Conservation (phyloP, 108 stramenopile species). For the Nannochloropsis gaditana region DNA sequence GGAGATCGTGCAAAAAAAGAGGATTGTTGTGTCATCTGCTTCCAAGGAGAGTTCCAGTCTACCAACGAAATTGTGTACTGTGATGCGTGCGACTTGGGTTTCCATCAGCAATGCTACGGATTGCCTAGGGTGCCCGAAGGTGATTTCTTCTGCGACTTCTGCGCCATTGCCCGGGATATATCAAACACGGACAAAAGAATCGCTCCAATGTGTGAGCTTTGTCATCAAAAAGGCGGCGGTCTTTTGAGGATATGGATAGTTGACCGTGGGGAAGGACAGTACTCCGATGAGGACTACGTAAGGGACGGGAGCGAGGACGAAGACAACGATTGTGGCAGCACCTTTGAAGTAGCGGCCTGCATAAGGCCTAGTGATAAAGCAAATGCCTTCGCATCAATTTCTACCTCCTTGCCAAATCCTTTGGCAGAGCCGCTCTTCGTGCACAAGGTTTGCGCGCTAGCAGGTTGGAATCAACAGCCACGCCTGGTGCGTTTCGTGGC, state of each 20-base stretch:
- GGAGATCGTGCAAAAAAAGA: constrained; percentile 1
- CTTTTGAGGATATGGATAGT: not conserved
- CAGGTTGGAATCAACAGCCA: constrained; percentile 19
- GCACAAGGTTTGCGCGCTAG: constrained; percentile 5
- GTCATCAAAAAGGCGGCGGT: constrained; percentile 1
- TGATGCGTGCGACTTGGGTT: not conserved
- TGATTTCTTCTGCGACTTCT: constrained; percentile 24
- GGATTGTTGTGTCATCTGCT: constrained; percentile 20
- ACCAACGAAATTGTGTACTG: constrained; percentile 19
- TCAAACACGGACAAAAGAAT: not conserved
- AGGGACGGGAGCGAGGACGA: not conserved
- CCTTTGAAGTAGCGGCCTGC: not conserved
- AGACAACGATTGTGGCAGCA: not conserved
- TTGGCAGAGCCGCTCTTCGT: not conserved
- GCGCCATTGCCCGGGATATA: not conserved
- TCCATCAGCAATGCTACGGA: constrained; percentile 20
- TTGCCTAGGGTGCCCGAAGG: constrained; percentile 21
- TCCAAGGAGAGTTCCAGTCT: not conserved
- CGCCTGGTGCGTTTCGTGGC: constrained; percentile 3
- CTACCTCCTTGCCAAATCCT: not conserved
- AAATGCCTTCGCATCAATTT: not conserved
- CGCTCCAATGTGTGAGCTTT: constrained; percentile 7
- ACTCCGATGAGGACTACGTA: not conserved
- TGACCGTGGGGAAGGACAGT: not conserved
- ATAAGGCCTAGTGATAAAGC: not conserved